Percentiles rank a stretch among this genome's conserved stretches.
phyloP scores from a whole-genome alignment of 176 grass and related monocot genomes.

The Rhipidocladum racemiflorum region DNA sequence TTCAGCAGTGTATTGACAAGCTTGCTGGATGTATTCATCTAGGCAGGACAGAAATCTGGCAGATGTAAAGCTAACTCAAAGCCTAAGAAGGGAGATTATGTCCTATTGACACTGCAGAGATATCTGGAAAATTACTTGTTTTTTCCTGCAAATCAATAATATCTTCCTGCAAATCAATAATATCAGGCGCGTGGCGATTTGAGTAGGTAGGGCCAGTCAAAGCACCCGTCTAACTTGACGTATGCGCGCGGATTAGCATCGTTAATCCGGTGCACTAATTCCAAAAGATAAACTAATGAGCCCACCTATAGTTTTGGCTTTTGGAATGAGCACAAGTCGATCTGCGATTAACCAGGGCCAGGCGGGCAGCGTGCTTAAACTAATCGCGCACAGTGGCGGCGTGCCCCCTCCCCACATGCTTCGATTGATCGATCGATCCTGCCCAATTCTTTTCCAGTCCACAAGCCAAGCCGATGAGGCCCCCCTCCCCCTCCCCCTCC shows the following conservation, averaged over 20 bases:
- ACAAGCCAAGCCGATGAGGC: not conserved
- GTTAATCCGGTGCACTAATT: slow-evolving; percentile 31
- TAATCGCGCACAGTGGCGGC: slow-evolving; percentile 44
- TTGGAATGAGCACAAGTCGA: not conserved
- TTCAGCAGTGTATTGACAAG: not conserved
- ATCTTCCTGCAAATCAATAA: not conserved
- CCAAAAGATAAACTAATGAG: slow-evolving; percentile 21
- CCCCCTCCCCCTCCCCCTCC: not conserved
- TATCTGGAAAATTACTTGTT: not conserved
- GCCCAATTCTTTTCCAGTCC: slow-evolving; percentile 1
- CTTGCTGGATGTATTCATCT: not conserved
- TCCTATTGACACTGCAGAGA: not conserved
- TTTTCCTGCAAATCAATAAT: not conserved
- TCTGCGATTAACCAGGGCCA: not conserved
- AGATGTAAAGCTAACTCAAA: not conserved
- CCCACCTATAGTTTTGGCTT: slow-evolving; percentile 54
- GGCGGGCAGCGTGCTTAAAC: slow-evolving; percentile 26
- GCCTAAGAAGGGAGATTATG: not conserved
- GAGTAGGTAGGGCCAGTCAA: not conserved
- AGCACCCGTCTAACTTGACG: slow-evolving; percentile 31
- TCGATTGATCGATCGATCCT: too few species aligned
- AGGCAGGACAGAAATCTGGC: not conserved
- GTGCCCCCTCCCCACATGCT: slow-evolving; percentile 31
- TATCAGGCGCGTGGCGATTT: not conserved
- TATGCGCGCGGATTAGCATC: slow-evolving; percentile 25